A percentile compares a stretch with the other conserved stretches of the same genome.
Conservation (phyloP, 305 asterid species). For the Solanum hybrid region DNA sequence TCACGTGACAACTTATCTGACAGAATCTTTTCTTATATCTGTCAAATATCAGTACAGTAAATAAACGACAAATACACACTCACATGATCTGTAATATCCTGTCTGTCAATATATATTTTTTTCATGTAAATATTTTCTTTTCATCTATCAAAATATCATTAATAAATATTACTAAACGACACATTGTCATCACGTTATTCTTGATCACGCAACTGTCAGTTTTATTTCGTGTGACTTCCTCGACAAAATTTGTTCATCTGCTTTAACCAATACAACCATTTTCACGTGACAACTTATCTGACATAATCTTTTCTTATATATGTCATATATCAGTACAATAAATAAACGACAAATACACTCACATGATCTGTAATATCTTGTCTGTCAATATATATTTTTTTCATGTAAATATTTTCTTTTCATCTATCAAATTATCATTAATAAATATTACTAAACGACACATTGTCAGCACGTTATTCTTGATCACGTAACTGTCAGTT, state of each 20-base stretch:
- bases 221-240: neutral
- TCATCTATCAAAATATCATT: neutral
- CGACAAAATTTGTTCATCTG: neutral
- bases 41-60: neutral
- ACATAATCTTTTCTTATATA: neutral
- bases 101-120: neutral
- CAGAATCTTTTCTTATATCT: neutral
- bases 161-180: neutral
- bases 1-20: neutral
- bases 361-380: too few species aligned
- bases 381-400: too few species aligned
- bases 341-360: too few species aligned
- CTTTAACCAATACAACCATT: neutral
- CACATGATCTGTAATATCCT: neutral
- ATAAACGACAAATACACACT: neutral
- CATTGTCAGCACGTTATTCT: too few species aligned
- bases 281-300: neutral
- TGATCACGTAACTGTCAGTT: too few species aligned
- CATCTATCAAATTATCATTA: too few species aligned
- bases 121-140: neutral
- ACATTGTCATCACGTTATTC: fast-evolving
- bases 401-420: too few species aligned
- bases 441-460: too few species aligned
- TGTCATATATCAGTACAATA: neutral
- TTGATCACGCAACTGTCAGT: neutral